phyloP scores from a whole-genome alignment of 176 grass and related monocot species.

The Zea luxurians region DNA sequence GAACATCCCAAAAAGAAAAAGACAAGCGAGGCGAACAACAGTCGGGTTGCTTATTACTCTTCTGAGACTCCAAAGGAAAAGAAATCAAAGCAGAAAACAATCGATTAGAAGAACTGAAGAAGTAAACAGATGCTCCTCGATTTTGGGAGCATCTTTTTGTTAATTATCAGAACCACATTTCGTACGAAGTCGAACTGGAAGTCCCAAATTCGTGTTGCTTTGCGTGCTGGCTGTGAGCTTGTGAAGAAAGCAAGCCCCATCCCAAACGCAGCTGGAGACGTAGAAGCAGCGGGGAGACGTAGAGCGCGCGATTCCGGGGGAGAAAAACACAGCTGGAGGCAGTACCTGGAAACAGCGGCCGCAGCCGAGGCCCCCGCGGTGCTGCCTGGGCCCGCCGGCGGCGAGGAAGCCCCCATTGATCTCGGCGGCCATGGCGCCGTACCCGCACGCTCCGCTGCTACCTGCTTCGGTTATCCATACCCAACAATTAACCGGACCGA shows the following conservation, averaged over 20 bases:
- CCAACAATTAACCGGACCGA: neutral
- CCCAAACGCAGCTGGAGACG: conserved; percentile 31
- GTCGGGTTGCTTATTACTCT: neutral
- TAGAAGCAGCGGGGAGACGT: conserved; percentile 49
- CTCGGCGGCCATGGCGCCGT: conserved; percentile 65
- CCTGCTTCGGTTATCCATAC: neutral
- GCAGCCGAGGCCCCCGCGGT: conserved; percentile 63
- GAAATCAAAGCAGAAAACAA: neutral
- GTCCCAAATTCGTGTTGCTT: neutral
- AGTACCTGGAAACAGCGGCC: conserved; percentile 72
- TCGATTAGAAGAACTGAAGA: neutral
- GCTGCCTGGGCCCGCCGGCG: conserved; percentile 47
- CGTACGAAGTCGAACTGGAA: neutral
- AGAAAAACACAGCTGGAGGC: neutral
- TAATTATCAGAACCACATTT: neutral
- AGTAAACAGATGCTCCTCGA: neutral
- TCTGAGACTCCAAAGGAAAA: neutral
- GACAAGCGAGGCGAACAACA: neutral
- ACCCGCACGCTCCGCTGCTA: conserved; percentile 53
- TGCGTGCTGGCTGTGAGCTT: neutral
- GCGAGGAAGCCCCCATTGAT: conserved; percentile 68
- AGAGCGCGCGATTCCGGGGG: no score
- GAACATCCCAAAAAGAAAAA: neutral
- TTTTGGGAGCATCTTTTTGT: neutral
- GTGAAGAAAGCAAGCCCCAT: neutral